A percentile compares a stretch with the other conserved stretches of the same genome.
phyloP scores from a whole-genome alignment of 352 stramenopile species.

The Phytophthora idaei region DNA sequence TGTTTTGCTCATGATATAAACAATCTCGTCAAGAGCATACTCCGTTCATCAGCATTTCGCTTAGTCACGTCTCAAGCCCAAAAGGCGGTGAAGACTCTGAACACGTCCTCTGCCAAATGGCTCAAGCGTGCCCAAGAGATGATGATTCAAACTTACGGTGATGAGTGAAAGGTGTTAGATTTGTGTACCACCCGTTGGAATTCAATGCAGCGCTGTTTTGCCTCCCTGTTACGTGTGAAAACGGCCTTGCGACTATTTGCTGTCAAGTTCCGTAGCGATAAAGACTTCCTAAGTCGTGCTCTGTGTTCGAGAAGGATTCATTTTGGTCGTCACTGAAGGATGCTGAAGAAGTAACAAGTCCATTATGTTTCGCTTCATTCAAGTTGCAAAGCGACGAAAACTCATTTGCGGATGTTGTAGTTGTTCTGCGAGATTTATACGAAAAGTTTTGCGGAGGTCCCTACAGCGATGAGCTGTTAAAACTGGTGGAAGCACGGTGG shows the following conservation, averaged over 20 bases:
- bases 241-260: neutral
- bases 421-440: neutral
- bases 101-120: neutral
- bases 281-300: neutral
- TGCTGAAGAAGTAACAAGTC: neutral
- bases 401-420: neutral
- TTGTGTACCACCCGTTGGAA: neutral
- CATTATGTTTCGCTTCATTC: neutral
- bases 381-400: neutral
- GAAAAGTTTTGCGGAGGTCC: neutral
- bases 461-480: neutral
- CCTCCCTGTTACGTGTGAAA: neutral
- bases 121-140: neutral
- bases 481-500: neutral
- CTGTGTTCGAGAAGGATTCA: neutral
- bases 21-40: neutral
- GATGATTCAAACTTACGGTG: neutral
- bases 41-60: neutral
- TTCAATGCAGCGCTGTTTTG: neutral
- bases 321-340: neutral
- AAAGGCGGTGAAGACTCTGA: neutral
- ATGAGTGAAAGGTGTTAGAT: neutral
- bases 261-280: neutral
- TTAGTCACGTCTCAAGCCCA: neutral
- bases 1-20: neutral